These are phyloP conservation scores for Hebeloma cylindrosporum DNA, from an alignment of 768 basidiomycete genomes.

Conservation along the genomic window DNA sequence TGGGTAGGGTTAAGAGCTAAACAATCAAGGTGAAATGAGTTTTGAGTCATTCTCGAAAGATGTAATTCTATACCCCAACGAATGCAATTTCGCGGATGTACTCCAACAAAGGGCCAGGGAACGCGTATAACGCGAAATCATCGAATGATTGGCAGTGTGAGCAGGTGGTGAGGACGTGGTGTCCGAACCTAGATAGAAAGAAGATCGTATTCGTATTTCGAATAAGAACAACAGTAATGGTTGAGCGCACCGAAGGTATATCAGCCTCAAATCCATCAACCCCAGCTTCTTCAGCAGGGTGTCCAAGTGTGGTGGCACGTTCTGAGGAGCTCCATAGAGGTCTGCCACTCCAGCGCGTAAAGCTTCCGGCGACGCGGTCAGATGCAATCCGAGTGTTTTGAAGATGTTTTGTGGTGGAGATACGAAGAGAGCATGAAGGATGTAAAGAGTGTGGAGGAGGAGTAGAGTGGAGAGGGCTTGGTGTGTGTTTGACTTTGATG, in stretches of 20 bases:
- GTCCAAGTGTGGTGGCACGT: constrained; percentile 49
- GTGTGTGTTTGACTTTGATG: constrained; percentile 15
- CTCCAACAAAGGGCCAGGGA: constrained; percentile 53
- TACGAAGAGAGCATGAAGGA: constrained; percentile 45
- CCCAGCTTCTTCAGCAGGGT: constrained; percentile 53
- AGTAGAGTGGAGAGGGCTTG: constrained; percentile 36
- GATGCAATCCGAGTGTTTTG: constrained; percentile 48
- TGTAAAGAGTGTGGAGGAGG: constrained; percentile 50
- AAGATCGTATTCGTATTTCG: not conserved
- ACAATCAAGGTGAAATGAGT: not conserved
- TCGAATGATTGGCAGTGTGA: constrained; percentile 60
- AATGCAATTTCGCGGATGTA: constrained; percentile 60
- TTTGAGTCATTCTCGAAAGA: not conserved
- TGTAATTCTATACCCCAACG: constrained; percentile 53
- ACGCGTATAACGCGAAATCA: constrained; percentile 60
- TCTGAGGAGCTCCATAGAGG: constrained; percentile 35
- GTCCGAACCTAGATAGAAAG: constrained; percentile 56
- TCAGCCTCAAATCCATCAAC: constrained; percentile 53
- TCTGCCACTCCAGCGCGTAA: constrained; percentile 48
- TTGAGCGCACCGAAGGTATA: constrained; percentile 56
- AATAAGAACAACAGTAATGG: not conserved
- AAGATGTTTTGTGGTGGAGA: constrained; percentile 64
- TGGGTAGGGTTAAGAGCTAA: constrained; percentile 27
- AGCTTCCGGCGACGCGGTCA: constrained; percentile 52
- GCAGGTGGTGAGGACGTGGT: constrained; percentile 61